Percentiles rank a stretch among this genome's conserved stretches.
Conservation (phyloP, 352 stramenopile genomes). For the Globisporangium cylindrosporum region DNA sequence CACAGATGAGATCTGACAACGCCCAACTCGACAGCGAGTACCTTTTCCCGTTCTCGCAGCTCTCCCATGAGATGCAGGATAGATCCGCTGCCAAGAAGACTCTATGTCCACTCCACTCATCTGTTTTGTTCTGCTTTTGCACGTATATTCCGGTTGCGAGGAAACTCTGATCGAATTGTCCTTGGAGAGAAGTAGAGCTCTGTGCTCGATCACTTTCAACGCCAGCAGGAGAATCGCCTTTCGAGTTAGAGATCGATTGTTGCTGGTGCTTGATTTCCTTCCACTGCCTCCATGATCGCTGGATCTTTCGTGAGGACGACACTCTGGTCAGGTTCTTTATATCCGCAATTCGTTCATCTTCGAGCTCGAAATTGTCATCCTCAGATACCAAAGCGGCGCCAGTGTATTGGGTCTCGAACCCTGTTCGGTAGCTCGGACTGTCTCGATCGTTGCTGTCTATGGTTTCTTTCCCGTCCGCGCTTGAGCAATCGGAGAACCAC, state of each 20-base stretch:
- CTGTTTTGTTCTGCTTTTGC: conserved; percentile 13
- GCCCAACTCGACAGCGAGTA: conserved; percentile 21
- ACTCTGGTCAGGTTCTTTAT: not conserved
- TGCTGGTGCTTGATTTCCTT: conserved; percentile 1
- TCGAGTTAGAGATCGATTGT: not conserved
- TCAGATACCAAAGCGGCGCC: not conserved
- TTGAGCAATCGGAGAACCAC: conserved; percentile 29
- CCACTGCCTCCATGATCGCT: conserved; percentile 19
- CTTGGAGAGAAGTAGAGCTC: not conserved
- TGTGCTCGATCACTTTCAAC: not conserved
- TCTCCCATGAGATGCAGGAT: conserved; percentile 15
- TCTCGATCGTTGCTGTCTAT: conserved; percentile 13
- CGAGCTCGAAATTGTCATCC: not conserved
- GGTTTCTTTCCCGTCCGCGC: conserved; percentile 11
- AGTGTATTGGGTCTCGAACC: not conserved
- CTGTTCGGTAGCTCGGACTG: conserved; percentile 8
- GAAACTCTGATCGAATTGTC: not conserved
- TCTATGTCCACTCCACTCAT: conserved; percentile 9
- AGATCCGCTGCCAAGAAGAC: conserved; percentile 9
- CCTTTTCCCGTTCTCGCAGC: conserved; percentile 5
- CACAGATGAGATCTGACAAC: conserved; percentile 13
- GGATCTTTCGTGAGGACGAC: conserved; percentile 16
- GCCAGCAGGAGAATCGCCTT: not conserved
- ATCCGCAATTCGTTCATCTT: not conserved
- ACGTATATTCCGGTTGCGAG: conserved; percentile 8